phyloP scores from a whole-genome alignment of 2,329 filamentous ascomycete genomes.

The Fusarium albidum region DNA sequence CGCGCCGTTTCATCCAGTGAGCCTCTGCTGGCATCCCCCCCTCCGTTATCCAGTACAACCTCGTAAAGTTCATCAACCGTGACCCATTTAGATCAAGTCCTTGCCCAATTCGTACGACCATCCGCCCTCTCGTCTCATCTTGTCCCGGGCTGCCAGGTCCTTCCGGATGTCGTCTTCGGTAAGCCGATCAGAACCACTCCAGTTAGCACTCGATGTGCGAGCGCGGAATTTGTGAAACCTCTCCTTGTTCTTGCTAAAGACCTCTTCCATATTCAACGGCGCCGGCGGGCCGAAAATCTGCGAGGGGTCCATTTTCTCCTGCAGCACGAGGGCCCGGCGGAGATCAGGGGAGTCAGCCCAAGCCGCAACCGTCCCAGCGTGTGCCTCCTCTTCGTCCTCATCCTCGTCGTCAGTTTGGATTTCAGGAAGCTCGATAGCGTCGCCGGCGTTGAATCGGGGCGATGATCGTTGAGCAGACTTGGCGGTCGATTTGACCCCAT shows the following conservation, averaged over 20 bases:
- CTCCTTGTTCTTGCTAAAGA: conserved; percentile 90
- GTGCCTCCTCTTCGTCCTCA: conserved; percentile 74
- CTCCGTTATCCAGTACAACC: conserved; percentile 21
- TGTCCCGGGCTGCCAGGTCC: conserved; percentile 81
- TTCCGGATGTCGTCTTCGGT: conserved; percentile 87
- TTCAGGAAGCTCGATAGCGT: conserved; percentile 90
- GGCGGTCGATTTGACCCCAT: conserved; percentile 60
- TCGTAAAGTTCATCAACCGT: not conserved
- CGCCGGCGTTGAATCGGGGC: conserved; percentile 86
- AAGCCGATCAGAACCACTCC: conserved; percentile 81
- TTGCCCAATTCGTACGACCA: conserved; percentile 76
- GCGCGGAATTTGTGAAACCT: conserved; percentile 87
- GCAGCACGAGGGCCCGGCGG: conserved; percentile 75
- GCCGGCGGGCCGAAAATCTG: conserved; percentile 88
- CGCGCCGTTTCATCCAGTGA: conserved; percentile 15
- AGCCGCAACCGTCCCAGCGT: conserved; percentile 64
- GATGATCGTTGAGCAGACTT: conserved; percentile 75
- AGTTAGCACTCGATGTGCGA: conserved; percentile 93
- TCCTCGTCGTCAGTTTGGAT: conserved; percentile 96
- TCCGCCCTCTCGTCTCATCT: conserved; percentile 81
- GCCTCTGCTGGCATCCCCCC: conserved; percentile 12
- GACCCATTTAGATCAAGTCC: conserved; percentile 50
- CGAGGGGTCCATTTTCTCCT: conserved; percentile 86
- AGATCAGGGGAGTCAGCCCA: conserved; percentile 94
- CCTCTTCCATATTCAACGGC: conserved; percentile 93